Evolutionary conservation across 495 filamentous ascomycete genomes (phyloP).

Genomic region (Bathelium albidoporum): DNA sequence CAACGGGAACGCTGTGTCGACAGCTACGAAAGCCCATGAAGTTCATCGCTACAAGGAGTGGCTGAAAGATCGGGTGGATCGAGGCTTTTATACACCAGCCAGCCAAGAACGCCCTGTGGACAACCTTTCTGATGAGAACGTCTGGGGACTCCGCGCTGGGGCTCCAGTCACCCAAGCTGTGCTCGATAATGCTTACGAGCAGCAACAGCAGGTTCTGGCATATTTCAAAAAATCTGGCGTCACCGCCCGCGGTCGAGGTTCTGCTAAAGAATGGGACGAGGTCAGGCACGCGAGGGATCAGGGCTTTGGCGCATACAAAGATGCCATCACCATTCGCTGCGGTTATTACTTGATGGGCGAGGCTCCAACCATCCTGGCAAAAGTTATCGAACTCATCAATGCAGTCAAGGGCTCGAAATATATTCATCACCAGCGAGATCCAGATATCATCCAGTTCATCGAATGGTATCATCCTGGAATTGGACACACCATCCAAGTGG

Average conservation of each 20-base stretch:
- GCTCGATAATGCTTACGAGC: neutral
- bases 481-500: neutral
- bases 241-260: neutral
- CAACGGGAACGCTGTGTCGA: too few relatives aligned
- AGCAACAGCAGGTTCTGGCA: neutral
- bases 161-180: neutral
- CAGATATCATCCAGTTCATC: neutral
- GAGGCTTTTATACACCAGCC: neutral
- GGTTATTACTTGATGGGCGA: neutral
- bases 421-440: neutral
- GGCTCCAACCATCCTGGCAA: neutral
- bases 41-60: neutral
- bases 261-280: neutral
- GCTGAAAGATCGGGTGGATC: neutral
- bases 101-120: neutral
- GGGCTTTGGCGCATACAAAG: neutral
- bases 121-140: neutral
- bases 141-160: neutral
- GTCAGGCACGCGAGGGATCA: neutral
- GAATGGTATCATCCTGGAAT: neutral
- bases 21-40: too few relatives aligned
- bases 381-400: neutral
- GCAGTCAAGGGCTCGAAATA: neutral
- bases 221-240: neutral
- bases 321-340: neutral